These are phyloP conservation scores for Castanopsis chinensis DNA, from an alignment of 306 rosid species.

Conservation along the genomic window DNA sequence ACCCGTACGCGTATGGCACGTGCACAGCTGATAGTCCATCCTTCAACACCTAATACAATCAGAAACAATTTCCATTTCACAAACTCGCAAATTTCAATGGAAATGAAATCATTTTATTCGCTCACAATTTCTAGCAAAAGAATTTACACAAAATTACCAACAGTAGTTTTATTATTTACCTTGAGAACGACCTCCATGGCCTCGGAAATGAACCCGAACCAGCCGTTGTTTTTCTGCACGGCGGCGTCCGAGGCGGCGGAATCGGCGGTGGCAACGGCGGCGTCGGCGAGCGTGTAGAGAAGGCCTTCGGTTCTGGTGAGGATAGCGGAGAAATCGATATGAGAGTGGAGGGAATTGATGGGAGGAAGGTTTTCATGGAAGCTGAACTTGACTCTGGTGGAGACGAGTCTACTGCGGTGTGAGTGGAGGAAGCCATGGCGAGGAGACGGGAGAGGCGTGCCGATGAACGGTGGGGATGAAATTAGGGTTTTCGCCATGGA, in stretches of 20 bases:
- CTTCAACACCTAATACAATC: constrained; percentile 64
- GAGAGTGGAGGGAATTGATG: constrained; percentile 40
- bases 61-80: not conserved
- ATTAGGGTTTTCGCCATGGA: constrained; percentile 83
- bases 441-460: constrained; percentile 57
- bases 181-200: constrained; percentile 88
- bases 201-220: constrained; percentile 94
- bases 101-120: not conserved
- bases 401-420: constrained; percentile 38
- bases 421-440: constrained; percentile 50
- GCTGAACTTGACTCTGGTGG: constrained; percentile 73
- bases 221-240: constrained; percentile 79
- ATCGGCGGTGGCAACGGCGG: constrained; percentile 60
- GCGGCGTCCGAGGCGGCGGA: constrained; percentile 41
- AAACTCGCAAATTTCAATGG: not conserved
- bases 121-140: not conserved
- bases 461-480: constrained; percentile 69
- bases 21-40: constrained; percentile 79
- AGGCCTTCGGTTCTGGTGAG: constrained; percentile 62
- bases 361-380: constrained; percentile 70
- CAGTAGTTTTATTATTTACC: constrained; percentile 32
- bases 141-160: not conserved
- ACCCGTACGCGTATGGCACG: constrained; percentile 89
- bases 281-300: constrained; percentile 89
- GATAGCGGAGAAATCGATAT: constrained; percentile 44